A percentile compares a stretch with the other conserved stretches of the same genome.
phyloP scores from a whole-genome alignment of 1,139 yeast species.

The Suhomyces yuchorum region DNA sequence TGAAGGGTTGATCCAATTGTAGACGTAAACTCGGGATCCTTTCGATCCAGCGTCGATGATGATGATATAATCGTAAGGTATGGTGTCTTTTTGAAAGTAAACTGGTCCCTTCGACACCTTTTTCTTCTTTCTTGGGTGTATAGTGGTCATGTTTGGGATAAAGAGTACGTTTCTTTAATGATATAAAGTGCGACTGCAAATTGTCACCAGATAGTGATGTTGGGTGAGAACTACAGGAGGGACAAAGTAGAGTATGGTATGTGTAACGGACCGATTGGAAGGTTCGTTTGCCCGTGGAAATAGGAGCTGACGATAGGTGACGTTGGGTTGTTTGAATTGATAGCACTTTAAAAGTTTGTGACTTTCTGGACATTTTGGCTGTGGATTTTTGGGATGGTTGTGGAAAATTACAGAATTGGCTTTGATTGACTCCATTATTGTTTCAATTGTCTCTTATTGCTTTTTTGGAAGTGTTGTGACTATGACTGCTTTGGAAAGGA shows the following conservation, averaged over 20 bases:
- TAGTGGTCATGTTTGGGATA: not conserved
- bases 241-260: not conserved
- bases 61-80: conserved; percentile 67
- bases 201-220: not conserved
- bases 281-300: no score
- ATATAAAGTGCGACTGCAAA: conserved; percentile 1
- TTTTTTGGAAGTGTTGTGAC: no score
- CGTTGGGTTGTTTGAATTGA: no score
- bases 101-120: conserved; percentile 29
- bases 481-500: no score
- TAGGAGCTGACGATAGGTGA: no score
- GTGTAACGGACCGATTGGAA: no score
- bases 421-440: no score
- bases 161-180: not conserved
- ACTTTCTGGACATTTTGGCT: no score
- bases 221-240: not conserved
- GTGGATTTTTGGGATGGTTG: no score
- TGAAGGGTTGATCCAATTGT: conserved; percentile 62
- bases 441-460: no score
- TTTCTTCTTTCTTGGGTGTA: conserved; percentile 6
- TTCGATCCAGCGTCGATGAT: conserved; percentile 83
- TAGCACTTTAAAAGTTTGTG: no score
- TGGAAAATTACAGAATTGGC: no score
- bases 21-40: conserved; percentile 76
- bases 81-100: conserved; percentile 31